These are phyloP conservation scores for Galerina sulciceps DNA, from an alignment of 768 basidiomycete species.

Conservation along the genomic window DNA sequence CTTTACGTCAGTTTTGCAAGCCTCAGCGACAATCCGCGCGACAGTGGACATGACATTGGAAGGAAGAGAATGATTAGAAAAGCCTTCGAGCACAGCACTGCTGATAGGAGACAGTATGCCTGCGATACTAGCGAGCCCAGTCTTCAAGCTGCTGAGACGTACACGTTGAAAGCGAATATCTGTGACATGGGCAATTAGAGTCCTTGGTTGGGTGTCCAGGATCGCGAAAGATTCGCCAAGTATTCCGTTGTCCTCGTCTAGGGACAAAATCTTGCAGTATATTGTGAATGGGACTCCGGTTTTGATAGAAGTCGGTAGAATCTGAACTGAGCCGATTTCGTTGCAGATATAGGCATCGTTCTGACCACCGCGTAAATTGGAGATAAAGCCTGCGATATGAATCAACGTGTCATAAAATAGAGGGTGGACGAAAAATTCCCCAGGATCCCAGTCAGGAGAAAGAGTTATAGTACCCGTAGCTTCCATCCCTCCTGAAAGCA, in stretches of 20 bases:
- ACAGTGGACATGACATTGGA: constrained; percentile 33
- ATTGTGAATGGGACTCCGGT: constrained; percentile 48
- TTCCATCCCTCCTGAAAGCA: constrained; percentile 51
- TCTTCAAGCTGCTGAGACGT: constrained; percentile 51
- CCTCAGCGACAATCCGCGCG: constrained; percentile 41
- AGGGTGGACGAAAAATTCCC: constrained; percentile 49
- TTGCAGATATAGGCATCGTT: constrained; percentile 69
- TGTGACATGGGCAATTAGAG: constrained; percentile 59
- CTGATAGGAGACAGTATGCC: constrained; percentile 9
- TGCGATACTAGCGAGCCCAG: constrained; percentile 42
- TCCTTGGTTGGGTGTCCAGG: constrained; percentile 33
- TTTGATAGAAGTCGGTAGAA: constrained; percentile 48
- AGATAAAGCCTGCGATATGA: constrained; percentile 72
- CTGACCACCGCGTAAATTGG: constrained; percentile 55
- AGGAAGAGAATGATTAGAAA: background rate
- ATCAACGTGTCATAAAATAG: constrained; percentile 70
- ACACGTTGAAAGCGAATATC: constrained; percentile 65
- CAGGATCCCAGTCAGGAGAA: constrained; percentile 32
- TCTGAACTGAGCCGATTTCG: constrained; percentile 50
- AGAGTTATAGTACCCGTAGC: constrained; percentile 55
- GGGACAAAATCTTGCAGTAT: constrained; percentile 51
- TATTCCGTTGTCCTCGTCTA: constrained; percentile 48
- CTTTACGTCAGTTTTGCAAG: constrained; percentile 42
- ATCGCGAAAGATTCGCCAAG: constrained; percentile 58
- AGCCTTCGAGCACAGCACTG: background rate